Evolutionary conservation across 306 rosid species (phyloP), one percentile per base, ranked within the genome.

Genomic region (Rubus parviflorus): DNA sequence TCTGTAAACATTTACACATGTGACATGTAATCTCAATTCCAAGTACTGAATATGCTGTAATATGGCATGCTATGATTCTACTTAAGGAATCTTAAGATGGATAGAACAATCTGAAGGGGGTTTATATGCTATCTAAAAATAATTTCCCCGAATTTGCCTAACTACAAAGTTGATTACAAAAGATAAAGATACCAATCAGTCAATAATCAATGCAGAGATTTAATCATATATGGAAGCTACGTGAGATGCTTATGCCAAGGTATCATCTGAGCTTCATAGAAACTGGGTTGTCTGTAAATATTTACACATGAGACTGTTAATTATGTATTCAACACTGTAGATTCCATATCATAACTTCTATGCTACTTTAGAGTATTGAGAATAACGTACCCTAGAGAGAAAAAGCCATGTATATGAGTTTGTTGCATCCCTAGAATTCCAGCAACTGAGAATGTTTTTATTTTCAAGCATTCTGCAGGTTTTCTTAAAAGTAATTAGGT

Each of bases 241-340:
- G 94, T 67, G 98, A 94, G 90, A 85, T 90, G 79, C 87, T 94
- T 82, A 90, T 92, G 96, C 96, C 97, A 15, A 92, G 98, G 96
- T 94, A 86, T 79, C 41, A 35, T n/a, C 41, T 5, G 58, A 63
- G 66, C 49, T 68, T 83, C 68, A 61, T 54, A 73, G 54, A 70
- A 75, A 19, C 52, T 41, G 20, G 13, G 54, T 78, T 74, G 40
- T 77, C 63, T 12, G 17, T 38, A 11, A 56, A 67, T 47, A 61
- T 65, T 67, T 75, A 49, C 19, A 4, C 65, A 57, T 11, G 35
- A 3, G 30, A 20, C 35, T 30, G 67, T 61, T 15, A 7, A 16
- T 38, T 25, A 30, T 23, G 15, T 14, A 61, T 6, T 61, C 3
- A 62, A 62, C 43, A 6, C 43, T 62, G 30, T 12, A 30, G 5